Percentiles rank a stretch among this genome's conserved stretches.
phyloP scores from a whole-genome alignment of 2,329 filamentous ascomycete genomes.

The Zalaria obscura region DNA sequence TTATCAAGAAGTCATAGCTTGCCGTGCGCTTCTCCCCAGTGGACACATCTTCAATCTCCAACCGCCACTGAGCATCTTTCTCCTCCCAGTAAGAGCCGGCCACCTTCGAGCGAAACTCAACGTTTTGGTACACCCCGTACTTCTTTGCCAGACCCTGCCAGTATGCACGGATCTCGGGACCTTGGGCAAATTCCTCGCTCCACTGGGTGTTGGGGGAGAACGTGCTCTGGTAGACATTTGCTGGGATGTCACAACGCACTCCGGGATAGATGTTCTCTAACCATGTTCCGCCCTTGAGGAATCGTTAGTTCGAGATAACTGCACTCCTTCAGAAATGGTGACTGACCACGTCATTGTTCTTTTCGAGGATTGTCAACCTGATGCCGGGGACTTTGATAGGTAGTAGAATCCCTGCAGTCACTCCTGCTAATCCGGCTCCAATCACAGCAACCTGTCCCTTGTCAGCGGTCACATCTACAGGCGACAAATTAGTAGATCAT shows the following conservation, averaged over 20 bases:
- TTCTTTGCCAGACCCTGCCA: constrained; percentile 49
- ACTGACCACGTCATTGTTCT: constrained; percentile 51
- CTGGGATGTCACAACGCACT: constrained; percentile 54
- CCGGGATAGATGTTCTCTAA: constrained; percentile 44
- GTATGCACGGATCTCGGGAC: constrained; percentile 53
- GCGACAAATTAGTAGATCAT: too few species aligned
- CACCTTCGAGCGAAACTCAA: constrained; percentile 43
- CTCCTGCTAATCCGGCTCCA: constrained; percentile 49
- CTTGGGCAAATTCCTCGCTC: constrained; percentile 53
- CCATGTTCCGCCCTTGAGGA: constrained; percentile 35
- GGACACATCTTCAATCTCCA: constrained; percentile 23
- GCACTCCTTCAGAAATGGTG: constrained; percentile 1
- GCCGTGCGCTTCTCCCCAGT: constrained; percentile 26
- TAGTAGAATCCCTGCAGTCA: constrained; percentile 50
- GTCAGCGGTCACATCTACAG: too few species aligned
- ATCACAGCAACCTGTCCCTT: constrained; percentile 39
- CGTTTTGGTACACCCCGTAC: constrained; percentile 47
- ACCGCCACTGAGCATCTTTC: constrained; percentile 38
- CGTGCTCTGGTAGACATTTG: constrained; percentile 55
- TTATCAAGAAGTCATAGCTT: constrained; percentile 46
- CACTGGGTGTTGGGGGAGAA: constrained; percentile 56
- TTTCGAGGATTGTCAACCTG: constrained; percentile 52
- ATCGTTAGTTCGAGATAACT: constrained; percentile 30
- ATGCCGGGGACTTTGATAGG: constrained; percentile 56
- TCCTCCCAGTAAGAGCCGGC: constrained; percentile 42